These are phyloP conservation scores for Fusarium staphyleae DNA, from an alignment of 2,329 filamentous ascomycete species.

Conservation along the genomic window DNA sequence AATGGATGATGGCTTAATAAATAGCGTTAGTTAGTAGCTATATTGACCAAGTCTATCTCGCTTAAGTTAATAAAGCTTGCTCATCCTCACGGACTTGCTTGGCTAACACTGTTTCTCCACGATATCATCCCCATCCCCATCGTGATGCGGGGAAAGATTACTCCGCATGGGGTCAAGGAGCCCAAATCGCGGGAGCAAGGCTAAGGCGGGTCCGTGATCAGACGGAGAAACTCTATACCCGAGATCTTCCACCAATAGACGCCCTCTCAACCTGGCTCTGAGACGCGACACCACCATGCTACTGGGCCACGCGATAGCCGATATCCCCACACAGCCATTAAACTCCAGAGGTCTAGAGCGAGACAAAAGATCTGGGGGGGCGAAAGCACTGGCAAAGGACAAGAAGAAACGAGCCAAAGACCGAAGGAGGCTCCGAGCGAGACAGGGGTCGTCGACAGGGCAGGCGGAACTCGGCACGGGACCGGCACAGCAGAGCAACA, in stretches of 20 bases:
- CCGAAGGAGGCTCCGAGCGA: constrained; percentile 27
- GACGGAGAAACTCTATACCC: constrained; percentile 15
- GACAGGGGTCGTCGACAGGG: constrained; percentile 20
- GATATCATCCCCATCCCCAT: constrained; percentile 19
- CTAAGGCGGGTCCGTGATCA: background rate
- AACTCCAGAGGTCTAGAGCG: background rate
- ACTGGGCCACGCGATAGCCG: constrained; percentile 13
- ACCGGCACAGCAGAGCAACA: constrained; percentile 19
- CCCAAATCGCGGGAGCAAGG: constrained; percentile 25
- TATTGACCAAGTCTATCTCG: too few relatives aligned
- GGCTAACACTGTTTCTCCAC: constrained; percentile 1
- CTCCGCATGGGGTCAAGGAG: constrained; percentile 28
- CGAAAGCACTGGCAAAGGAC: too few relatives aligned
- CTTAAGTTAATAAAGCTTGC: too few relatives aligned
- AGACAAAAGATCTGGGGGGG: background rate
- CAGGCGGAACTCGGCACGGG: constrained; percentile 34
- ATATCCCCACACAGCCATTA: constrained; percentile 20
- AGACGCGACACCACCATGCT: constrained; percentile 2
- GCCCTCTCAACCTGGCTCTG: background rate
- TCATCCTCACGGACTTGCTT: too few relatives aligned
- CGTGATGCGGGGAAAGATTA: constrained; percentile 34
- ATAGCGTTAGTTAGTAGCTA: too few relatives aligned
- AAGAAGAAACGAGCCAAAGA: constrained; percentile 9
- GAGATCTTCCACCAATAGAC: constrained; percentile 24
- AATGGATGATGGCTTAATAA: too few relatives aligned